phyloP scores from a whole-genome alignment of 371 early-diverging fungal species.

The Conidiobolus incongruus region DNA sequence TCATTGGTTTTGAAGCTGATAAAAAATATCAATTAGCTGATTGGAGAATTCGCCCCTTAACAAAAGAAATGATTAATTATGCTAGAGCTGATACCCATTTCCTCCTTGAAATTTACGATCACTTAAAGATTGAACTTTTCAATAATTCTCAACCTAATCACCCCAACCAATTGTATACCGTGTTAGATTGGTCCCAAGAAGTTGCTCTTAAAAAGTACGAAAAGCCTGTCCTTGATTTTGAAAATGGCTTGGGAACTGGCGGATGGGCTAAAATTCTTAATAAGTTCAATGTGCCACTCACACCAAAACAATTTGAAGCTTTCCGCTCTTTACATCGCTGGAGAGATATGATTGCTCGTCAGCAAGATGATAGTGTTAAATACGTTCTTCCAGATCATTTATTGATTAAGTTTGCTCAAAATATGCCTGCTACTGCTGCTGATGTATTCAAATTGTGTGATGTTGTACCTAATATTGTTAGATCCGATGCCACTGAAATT shows the following conservation, averaged over 20 bases:
- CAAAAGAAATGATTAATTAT: slow-evolving; percentile 76
- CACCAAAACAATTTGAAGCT: slow-evolving; percentile 28
- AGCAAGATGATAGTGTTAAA: slow-evolving; percentile 70
- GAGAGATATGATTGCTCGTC: slow-evolving; percentile 76
- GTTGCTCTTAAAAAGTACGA: slow-evolving; percentile 38
- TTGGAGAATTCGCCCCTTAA: slow-evolving; percentile 90
- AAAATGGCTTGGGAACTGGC: slow-evolving; percentile 32
- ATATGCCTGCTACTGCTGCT: slow-evolving; percentile 48
- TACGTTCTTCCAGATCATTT: slow-evolving; percentile 84
- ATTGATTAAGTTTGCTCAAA: slow-evolving; percentile 47
- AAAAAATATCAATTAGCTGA: slow-evolving; percentile 92
- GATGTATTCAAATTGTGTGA: slow-evolving; percentile 57
- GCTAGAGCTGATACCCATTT: slow-evolving; percentile 93
- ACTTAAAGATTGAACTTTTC: slow-evolving; percentile 63
- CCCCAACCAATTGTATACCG: slow-evolving; percentile 33
- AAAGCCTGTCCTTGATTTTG: slow-evolving; percentile 62
- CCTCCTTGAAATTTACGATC: slow-evolving; percentile 78
- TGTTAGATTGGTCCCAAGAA: slow-evolving; percentile 39
- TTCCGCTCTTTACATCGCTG: slow-evolving; percentile 73
- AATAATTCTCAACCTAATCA: slow-evolving; percentile 22
- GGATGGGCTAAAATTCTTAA: slow-evolving; percentile 54
- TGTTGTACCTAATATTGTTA: slow-evolving; percentile 62
- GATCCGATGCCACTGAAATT: slow-evolving; percentile 62
- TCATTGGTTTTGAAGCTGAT: slow-evolving; percentile 62
- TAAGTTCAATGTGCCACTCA: slow-evolving; percentile 37